Base-by-base conservation (phyloP, 148 eudicot species). In the Dysphania ambrosioides region DNA sequence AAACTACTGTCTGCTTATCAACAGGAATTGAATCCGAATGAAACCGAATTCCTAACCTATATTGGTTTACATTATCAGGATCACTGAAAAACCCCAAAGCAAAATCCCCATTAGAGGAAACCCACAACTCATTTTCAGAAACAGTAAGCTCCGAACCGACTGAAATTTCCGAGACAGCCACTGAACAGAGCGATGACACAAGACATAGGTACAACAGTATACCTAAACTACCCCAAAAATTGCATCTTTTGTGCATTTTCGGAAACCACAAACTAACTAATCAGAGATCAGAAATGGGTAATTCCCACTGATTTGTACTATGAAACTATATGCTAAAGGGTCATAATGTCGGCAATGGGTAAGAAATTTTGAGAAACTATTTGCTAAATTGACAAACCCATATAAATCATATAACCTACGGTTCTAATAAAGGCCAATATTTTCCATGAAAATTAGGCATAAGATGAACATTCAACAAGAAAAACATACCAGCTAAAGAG, bases 31-130 rank as follows among this genome's bases (percentile, higher is more conserved):
- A 80, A 53, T 49, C 73, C 5, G 90, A 87, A 79, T 74, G 64
- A 72, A 85, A 87, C 9, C 77, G 83, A 74, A 89, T 77, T 18
- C 93, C 93, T 32, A 85, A 66, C 44, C 85, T 83, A 66, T 79
- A 84, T 44, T 60, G 78, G 59, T 62, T 73, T 30, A 77, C 44
- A 32, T 65, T 81, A 72, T 80, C 79, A 3, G 82, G 77, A 59
- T 31, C 73, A 41, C 76, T 78, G 73, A 87, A 82, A 81, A 87
- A 89, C 12, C 88, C 87, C 72, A 89, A 64, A 21, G 87, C 89
- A 61, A 87, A 89, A 73, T 83, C 87, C 70, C 87, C 90, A 79
- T 81, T 87, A 44, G 89, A 78, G 49, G 93, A 89, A 18, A 84
- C 79, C 93, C 93, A 87, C 27, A 70, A 75, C 35, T 79, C 70